A percentile compares a stretch with the other conserved stretches of the same genome.
Conservation (phyloP, 2,329 filamentous ascomycete genomes). For the Scedosporium apiospermum region DNA sequence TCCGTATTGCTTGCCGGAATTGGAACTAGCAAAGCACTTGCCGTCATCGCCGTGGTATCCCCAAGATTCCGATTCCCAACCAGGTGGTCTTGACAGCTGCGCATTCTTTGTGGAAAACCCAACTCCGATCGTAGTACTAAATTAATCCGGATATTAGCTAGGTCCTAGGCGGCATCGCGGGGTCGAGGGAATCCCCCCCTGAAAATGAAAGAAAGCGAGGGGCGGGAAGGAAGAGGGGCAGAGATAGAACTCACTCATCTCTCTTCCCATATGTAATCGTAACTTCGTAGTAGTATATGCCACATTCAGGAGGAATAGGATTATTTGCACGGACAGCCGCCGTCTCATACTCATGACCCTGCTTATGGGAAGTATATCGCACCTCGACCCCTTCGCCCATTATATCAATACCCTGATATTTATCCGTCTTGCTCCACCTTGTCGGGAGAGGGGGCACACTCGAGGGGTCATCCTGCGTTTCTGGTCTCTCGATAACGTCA, state of each 20-base stretch:
- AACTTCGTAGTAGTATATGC: slow-evolving; percentile 90
- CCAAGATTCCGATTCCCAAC: slow-evolving; percentile 61
- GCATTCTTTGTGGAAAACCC: slow-evolving; percentile 50
- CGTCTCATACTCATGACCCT: slow-evolving; percentile 56
- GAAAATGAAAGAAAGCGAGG: background rate
- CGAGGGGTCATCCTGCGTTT: slow-evolving; percentile 40
- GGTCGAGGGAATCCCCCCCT: too few species aligned
- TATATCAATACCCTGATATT: slow-evolving; percentile 64
- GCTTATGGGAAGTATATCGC: slow-evolving; percentile 41
- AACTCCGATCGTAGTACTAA: slow-evolving; percentile 50
- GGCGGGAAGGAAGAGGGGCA: background rate
- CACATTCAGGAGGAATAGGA: slow-evolving; percentile 79
- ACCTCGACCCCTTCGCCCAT: slow-evolving; percentile 65
- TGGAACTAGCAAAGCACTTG: slow-evolving; percentile 47
- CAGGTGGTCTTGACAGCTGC: slow-evolving; percentile 45
- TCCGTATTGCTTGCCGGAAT: slow-evolving; percentile 47
- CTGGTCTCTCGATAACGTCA: slow-evolving; percentile 72
- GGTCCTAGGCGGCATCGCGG: too few species aligned
- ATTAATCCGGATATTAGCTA: background rate
- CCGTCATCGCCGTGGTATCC: slow-evolving; percentile 63
- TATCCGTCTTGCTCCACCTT: slow-evolving; percentile 74
- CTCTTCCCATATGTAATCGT: slow-evolving; percentile 38
- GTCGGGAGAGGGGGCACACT: slow-evolving; percentile 57
- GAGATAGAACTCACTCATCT: slow-evolving; percentile 40
- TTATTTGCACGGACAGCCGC: slow-evolving; percentile 75